phyloP scores from a whole-genome alignment of 1,139 yeast genomes.

The Debaryomyces udenii region DNA sequence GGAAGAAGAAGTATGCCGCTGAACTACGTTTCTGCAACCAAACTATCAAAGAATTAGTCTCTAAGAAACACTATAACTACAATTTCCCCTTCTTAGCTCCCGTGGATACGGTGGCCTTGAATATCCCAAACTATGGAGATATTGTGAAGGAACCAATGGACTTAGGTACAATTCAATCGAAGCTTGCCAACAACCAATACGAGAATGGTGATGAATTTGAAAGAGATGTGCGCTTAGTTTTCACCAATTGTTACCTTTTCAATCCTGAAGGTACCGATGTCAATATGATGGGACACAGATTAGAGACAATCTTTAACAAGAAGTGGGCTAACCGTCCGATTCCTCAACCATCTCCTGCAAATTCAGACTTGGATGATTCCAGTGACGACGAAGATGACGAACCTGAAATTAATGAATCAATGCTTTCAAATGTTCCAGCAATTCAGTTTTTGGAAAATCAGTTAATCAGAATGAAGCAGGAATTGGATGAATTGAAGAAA shows the following conservation, averaged over 20 bases:
- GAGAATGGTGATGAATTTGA: conserved; percentile 89
- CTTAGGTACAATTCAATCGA: conserved; percentile 78
- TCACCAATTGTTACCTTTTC: conserved; percentile 85
- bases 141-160: conserved; percentile 95
- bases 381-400: conserved; percentile 61
- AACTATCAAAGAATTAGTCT: conserved; percentile 76
- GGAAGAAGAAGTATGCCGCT: conserved; percentile 88
- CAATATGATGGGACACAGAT: conserved; percentile 89
- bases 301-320: conserved; percentile 83
- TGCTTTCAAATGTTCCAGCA: conserved; percentile 78
- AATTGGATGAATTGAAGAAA: conserved; percentile 78
- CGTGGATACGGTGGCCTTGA: conserved; percentile 92
- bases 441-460: conserved; percentile 88
- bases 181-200: conserved; percentile 82
- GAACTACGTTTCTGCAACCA: conserved; percentile 87
- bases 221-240: conserved; percentile 77
- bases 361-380: conserved; percentile 35
- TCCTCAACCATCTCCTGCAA: conserved; percentile 58
- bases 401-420: conserved; percentile 72
- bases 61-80: conserved; percentile 81
- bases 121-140: conserved; percentile 87
- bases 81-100: conserved; percentile 92
- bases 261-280: conserved; percentile 97
- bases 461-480: conserved; percentile 80
- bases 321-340: conserved; percentile 91